Conservation (phyloP, 805 yeast genomes). For the Lipomyces starkeyi region DNA sequence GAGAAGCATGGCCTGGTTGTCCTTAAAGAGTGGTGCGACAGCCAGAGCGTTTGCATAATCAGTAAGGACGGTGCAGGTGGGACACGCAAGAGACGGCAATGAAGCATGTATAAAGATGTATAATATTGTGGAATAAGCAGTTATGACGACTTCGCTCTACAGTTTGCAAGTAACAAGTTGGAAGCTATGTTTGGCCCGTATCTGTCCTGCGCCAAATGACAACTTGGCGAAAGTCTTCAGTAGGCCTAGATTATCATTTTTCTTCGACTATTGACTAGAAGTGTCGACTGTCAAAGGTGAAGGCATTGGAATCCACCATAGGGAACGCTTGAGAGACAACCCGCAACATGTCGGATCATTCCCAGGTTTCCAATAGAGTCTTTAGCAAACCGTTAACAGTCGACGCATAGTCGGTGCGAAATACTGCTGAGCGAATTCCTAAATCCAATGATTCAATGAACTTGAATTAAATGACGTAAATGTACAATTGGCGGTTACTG, state of each 20-base stretch:
- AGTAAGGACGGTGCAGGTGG: slow-evolving; percentile 13
- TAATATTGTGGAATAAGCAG: background rate
- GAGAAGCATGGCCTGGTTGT: background rate
- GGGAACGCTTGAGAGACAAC: background rate
- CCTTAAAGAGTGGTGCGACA: slow-evolving; percentile 37
- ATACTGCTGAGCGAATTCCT: background rate
- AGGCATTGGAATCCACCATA: background rate
- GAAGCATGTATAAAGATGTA: background rate
- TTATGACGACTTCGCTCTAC: background rate
- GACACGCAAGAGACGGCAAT: slow-evolving; percentile 8
- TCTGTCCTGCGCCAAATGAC: slow-evolving; percentile 38
- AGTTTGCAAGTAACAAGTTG: background rate
- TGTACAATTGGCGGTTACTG: background rate
- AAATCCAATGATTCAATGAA: background rate
- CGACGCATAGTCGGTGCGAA: background rate
- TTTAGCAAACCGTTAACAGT: background rate
- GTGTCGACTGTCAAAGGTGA: background rate
- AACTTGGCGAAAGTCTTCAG: slow-evolving; percentile 39
- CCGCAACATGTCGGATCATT: background rate
- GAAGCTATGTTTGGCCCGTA: slow-evolving; percentile 36
- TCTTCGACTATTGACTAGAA: slow-evolving; percentile 21
- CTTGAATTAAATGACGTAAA: slow-evolving; percentile 1
- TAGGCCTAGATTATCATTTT: slow-evolving; percentile 20
- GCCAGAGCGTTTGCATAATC: slow-evolving; percentile 21
- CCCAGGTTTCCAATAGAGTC: background rate